Conservation (phyloP, 208 protist species). For the Angomonas desouzai region DNA sequence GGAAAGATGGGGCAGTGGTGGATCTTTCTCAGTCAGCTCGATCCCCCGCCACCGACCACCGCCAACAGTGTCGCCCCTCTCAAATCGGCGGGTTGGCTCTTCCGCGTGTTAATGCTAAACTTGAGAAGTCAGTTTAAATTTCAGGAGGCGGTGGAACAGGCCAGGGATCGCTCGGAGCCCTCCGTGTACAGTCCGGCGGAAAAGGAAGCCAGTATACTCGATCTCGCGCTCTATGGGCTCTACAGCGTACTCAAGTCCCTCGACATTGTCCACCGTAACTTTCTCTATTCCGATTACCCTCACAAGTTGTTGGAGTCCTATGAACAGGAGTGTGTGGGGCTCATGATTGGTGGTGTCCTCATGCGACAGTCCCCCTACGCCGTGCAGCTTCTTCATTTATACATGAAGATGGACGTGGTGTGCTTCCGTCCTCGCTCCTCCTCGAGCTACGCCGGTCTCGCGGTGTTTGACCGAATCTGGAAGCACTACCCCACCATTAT, state of each 20-base stretch:
- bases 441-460: not conserved
- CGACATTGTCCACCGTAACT: conserved; percentile 33
- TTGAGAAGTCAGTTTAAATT: conserved; percentile 39
- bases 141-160: not conserved
- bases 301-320: conserved; percentile 45
- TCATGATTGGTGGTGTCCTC: conserved; percentile 41
- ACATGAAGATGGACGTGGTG: conserved; percentile 42
- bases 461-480: conserved; percentile 34
- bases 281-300: conserved; percentile 32
- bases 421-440: conserved; percentile 14
- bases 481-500: conserved; percentile 30
- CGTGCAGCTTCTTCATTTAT: conserved; percentile 39
- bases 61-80: conserved; percentile 7
- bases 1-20: conserved; percentile 44
- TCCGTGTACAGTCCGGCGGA: conserved; percentile 20
- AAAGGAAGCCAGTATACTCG: not conserved
- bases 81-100: conserved; percentile 41
- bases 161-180: conserved; percentile 9
- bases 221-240: conserved; percentile 7
- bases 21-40: conserved; percentile 35
- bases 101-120: conserved; percentile 55
- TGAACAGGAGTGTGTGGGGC: conserved; percentile 31
- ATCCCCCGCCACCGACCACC: conserved; percentile 22
- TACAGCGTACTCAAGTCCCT: conserved; percentile 19
- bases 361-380: conserved; percentile 22